phyloP scores from a whole-genome alignment of 2,329 filamentous ascomycete species.

The Scedosporium boydii region DNA sequence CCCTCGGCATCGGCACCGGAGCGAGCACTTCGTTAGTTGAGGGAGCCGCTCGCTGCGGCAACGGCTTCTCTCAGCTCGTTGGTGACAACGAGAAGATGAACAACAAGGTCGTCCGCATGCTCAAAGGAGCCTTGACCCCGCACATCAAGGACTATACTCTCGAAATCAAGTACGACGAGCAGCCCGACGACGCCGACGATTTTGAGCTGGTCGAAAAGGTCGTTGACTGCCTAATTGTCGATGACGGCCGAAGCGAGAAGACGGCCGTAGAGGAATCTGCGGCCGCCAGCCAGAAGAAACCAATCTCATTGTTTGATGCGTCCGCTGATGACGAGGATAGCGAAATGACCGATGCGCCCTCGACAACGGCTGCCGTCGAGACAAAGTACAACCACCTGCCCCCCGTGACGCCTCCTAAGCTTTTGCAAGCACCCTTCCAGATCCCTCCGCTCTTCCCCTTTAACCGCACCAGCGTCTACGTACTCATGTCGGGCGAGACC shows the following conservation, averaged over 20 bases:
- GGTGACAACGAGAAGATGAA: conserved; percentile 55
- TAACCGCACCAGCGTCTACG: conserved; percentile 54
- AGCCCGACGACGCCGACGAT: conserved; percentile 30
- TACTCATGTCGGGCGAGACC: conserved; percentile 48
- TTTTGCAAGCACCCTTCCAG: conserved; percentile 53
- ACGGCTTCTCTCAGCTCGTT: conserved; percentile 54
- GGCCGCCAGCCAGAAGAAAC: conserved; percentile 18
- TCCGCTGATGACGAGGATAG: conserved; percentile 31
- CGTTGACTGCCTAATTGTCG: conserved; percentile 35
- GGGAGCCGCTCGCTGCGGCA: conserved; percentile 42
- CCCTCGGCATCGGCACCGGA: conserved; percentile 41
- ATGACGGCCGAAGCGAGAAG: conserved; percentile 12
- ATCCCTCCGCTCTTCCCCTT: conserved; percentile 61
- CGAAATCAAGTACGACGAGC: conserved; percentile 46
- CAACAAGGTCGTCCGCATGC: conserved; percentile 61
- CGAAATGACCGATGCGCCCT: conserved; percentile 12
- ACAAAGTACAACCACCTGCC: conserved; percentile 43
- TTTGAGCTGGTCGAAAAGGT: conserved; percentile 55
- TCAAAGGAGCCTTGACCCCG: conserved; percentile 59
- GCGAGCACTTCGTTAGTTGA: conserved; percentile 45
- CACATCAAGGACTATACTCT: conserved; percentile 56
- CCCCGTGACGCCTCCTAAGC: conserved; percentile 37
- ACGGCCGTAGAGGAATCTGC: conserved; percentile 10
- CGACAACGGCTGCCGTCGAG: conserved; percentile 7
- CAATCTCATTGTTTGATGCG: conserved; percentile 52